Evolutionary conservation across 768 basidiomycete genomes (phyloP), one percentile per base, ranked within the genome.

Genomic region (Leccinum rimulosum): DNA sequence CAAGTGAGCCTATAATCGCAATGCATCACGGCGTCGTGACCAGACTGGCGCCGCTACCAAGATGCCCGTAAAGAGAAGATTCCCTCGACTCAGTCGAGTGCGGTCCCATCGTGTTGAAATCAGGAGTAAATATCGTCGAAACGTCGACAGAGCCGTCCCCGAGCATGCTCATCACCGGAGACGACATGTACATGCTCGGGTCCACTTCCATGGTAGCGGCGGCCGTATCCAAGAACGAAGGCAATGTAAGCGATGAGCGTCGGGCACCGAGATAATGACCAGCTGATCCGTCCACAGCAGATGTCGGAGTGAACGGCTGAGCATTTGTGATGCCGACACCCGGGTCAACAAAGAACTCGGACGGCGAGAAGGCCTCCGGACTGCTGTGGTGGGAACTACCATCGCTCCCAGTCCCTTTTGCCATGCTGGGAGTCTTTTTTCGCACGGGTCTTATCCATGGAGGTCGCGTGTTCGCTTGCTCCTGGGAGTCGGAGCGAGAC

Each of bases 401-500:
- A 76, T 55, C 83, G 73, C 53, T 82, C 68, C 57, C 80, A 76
- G 63, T 78, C 76, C 45, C 73, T 74, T 74, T 59, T 77, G 77
- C 52, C 79, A 73, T 22, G 70, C 74, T 49, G 77, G 83, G 75
- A 6, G 83, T 80, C 77, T 89, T 91, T 72, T 90, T 93, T 60
- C 87, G 88, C 8, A 94, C 86, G 8, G 93, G 94, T 50, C 93
- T 84, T 59, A 95, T 84, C 93, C 94, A 96, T 8, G 93, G 89
- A 11, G 88, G 89, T 15, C 93, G 82, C 3, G 76, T 64, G 30
- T 78, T 76, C 45, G 75, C 79, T 48, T 80, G 79, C 15, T 77
- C 76, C 28, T 74, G 73, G 36, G 78, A 77, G 25, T 86, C 83
- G 53, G 80, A 79, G 27, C 80, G 79, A 31, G 82, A 77, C 0